Evolutionary conservation across 176 grass and related monocot genomes (phyloP).

Genomic region (Oryza rufipogon): DNA sequence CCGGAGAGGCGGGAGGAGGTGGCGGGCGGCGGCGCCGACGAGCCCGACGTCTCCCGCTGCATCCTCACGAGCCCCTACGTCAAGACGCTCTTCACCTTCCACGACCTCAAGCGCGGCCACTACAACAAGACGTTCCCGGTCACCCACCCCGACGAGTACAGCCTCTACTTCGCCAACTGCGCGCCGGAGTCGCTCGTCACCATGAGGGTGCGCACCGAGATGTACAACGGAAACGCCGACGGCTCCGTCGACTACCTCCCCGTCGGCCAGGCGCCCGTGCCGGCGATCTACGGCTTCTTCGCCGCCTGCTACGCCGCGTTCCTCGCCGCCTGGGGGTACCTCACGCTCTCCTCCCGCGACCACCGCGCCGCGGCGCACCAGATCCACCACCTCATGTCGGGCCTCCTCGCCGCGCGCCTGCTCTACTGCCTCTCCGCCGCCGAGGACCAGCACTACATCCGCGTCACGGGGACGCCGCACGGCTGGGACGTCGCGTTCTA

Average conservation of each 20-base stretch:
- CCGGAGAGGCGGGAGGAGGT: slow-evolving; percentile 41
- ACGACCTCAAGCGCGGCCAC: slow-evolving; percentile 43
- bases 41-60: slow-evolving; percentile 47
- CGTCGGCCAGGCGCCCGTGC: slow-evolving; percentile 73
- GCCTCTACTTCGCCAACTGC: slow-evolving; percentile 96
- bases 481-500: slow-evolving; percentile 91
- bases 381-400: slow-evolving; percentile 94
- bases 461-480: slow-evolving; percentile 83
- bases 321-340: slow-evolving; percentile 66
- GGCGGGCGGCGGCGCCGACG: slow-evolving; percentile 39
- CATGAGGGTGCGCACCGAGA: slow-evolving; percentile 82
- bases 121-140: slow-evolving; percentile 71
- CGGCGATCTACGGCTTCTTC: slow-evolving; percentile 71
- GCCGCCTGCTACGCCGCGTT: slow-evolving; percentile 64
- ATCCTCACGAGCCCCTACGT: slow-evolving; percentile 75
- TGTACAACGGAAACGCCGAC: slow-evolving; percentile 73
- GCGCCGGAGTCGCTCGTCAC: slow-evolving; percentile 61
- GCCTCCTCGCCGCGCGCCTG: slow-evolving; percentile 60
- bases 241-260: slow-evolving; percentile 81
- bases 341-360: slow-evolving; percentile 62
- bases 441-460: slow-evolving; percentile 90
- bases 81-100: slow-evolving; percentile 72
- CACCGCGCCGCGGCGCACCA: slow-evolving; percentile 49
- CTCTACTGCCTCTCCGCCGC: slow-evolving; percentile 83
- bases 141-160: slow-evolving; percentile 91